phyloP scores from a whole-genome alignment of 441 rosid species.

The Raphanus hybrid region DNA sequence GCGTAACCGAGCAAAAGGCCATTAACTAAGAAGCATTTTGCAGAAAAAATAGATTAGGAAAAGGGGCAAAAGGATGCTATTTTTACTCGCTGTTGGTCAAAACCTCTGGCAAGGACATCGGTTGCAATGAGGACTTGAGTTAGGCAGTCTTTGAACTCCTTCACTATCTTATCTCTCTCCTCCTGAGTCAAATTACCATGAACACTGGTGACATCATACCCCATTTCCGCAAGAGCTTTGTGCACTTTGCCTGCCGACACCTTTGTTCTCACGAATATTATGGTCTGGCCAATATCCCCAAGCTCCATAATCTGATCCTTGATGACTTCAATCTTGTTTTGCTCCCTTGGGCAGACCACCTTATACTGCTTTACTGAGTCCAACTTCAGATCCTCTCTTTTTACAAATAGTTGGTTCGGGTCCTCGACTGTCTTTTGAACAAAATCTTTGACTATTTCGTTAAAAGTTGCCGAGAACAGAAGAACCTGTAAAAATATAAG shows the following conservation, averaged over 20 bases:
- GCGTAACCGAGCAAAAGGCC: background rate
- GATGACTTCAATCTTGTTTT: conserved; percentile 68
- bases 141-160: conserved; percentile 88
- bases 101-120: conserved; percentile 92
- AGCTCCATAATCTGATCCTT: conserved; percentile 88
- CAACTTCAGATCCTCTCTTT: conserved; percentile 85
- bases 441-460: conserved; percentile 81
- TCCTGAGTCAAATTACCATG: conserved; percentile 70
- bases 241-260: conserved; percentile 67
- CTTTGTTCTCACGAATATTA: conserved; percentile 75
- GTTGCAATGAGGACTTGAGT: conserved; percentile 94
- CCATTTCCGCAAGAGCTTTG: conserved; percentile 64
- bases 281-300: conserved; percentile 91
- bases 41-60: background rate
- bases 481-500: conserved; percentile 63
- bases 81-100: conserved; percentile 85
- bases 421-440: conserved; percentile 66
- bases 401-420: conserved; percentile 83
- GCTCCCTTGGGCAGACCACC: conserved; percentile 78
- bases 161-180: conserved; percentile 83
- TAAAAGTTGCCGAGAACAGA: conserved; percentile 95
- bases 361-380: conserved; percentile 93
- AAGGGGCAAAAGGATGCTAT: background rate
- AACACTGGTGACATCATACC: conserved; percentile 85
- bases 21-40: background rate